Evolutionary conservation across 768 basidiomycete genomes (phyloP).

Genomic region (Tremella mesenterica): DNA sequence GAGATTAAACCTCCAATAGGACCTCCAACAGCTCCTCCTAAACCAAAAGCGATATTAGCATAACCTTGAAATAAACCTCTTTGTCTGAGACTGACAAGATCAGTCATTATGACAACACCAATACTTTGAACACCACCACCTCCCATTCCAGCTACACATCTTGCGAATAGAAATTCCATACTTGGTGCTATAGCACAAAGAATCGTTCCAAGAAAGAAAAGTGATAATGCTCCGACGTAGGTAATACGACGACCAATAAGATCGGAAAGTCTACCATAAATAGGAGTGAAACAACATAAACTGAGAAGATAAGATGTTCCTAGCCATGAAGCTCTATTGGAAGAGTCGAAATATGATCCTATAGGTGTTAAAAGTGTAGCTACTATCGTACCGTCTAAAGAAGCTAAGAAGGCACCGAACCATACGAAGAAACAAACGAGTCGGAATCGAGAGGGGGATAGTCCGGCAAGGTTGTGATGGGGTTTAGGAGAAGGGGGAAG

Average conservation of each 20-base stretch:
- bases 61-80: slow-evolving; percentile 69
- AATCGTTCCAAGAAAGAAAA: slow-evolving; percentile 30
- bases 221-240: slow-evolving; percentile 16
- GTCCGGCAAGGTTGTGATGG: slow-evolving; percentile 33
- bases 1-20: slow-evolving; percentile 52
- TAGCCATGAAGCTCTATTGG: slow-evolving; percentile 36
- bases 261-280: slow-evolving; percentile 34
- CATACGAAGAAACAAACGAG: slow-evolving; percentile 30
- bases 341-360: slow-evolving; percentile 24
- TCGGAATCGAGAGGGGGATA: slow-evolving; percentile 25
- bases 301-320: slow-evolving; percentile 38
- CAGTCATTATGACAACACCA: slow-evolving; percentile 60
- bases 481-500: not conserved
- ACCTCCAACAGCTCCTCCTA: slow-evolving; percentile 51
- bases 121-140: slow-evolving; percentile 29
- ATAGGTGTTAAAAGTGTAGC: slow-evolving; percentile 29
- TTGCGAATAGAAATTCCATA: slow-evolving; percentile 27
- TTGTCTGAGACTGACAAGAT: slow-evolving; percentile 79
- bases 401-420: slow-evolving; percentile 22
- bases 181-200: slow-evolving; percentile 26
- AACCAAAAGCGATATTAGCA: slow-evolving; percentile 55
- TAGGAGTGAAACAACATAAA: slow-evolving; percentile 35
- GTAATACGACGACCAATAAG: slow-evolving; percentile 24
- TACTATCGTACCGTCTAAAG: slow-evolving; percentile 30
- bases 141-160: slow-evolving; percentile 30